A percentile compares a stretch with the other conserved stretches of the same genome.
These are phyloP conservation scores for Termitomyces sp. DNA, from an alignment of 768 basidiomycete genomes.

Conservation along the genomic window DNA sequence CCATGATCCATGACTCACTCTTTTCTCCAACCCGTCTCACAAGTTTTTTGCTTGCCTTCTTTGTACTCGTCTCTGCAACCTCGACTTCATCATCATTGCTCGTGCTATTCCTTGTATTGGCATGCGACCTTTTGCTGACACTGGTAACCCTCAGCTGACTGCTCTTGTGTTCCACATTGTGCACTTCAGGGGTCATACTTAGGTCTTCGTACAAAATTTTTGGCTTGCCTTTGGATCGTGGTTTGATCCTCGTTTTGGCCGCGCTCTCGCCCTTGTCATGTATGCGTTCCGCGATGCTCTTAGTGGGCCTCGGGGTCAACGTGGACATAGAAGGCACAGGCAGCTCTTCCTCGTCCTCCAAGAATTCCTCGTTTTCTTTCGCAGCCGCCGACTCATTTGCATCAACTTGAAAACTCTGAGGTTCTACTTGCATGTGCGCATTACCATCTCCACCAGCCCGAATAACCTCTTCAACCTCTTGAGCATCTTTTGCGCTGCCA, in stretches of 20 bases:
- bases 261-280: constrained; percentile 15
- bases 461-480: constrained; percentile 23
- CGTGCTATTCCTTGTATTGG: neutral
- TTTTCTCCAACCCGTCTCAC: constrained; percentile 9
- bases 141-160: constrained; percentile 3
- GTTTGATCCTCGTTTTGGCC: constrained; percentile 16
- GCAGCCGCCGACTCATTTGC: neutral
- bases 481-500: constrained; percentile 20
- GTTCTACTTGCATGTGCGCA: constrained; percentile 2
- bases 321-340: constrained; percentile 2
- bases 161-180: constrained; percentile 7
- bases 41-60: constrained; percentile 11
- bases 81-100: constrained; percentile 14
- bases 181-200: constrained; percentile 3
- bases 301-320: constrained; percentile 7
- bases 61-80: constrained; percentile 1
- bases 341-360: constrained; percentile 1
- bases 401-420: neutral
- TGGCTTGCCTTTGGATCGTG: constrained; percentile 12
- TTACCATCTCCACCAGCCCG: constrained; percentile 7
- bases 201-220: neutral
- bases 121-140: constrained; percentile 2
- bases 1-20: constrained; percentile 12
- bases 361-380: neutral
- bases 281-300: constrained; percentile 12